These are phyloP conservation scores for Yarrowia sp. DNA, from an alignment of 805 yeast genomes.

Conservation along the genomic window DNA sequence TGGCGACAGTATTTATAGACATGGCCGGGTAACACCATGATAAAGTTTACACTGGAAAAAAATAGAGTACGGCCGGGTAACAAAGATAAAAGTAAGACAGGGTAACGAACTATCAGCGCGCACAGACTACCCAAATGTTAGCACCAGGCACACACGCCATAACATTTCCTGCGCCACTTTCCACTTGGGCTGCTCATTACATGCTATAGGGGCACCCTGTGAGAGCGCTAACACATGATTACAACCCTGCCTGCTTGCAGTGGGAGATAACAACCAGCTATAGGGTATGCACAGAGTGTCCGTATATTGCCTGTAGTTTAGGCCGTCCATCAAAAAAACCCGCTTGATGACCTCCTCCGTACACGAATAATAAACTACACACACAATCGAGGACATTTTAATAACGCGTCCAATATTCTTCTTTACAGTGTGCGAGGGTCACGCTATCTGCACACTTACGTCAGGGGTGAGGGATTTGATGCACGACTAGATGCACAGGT, in stretches of 20 bases:
- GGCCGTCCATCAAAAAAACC: no score
- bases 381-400: background rate
- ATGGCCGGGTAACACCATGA: slow-evolving; percentile 11
- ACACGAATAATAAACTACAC: background rate
- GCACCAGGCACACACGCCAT: background rate
- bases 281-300: no score
- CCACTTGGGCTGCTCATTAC: no score
- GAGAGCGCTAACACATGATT: no score
- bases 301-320: no score
- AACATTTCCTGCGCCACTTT: no score
- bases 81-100: background rate
- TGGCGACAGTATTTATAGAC: background rate
- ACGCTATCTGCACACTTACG: slow-evolving; percentile 24
- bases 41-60: background rate
- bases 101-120: no score
- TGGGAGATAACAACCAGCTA: no score
- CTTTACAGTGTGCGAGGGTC: background rate
- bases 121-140: no score
- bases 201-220: no score
- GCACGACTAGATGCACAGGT: slow-evolving; percentile 10
- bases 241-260: no score
- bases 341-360: no score
- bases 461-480: slow-evolving; percentile 25
- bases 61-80: slow-evolving; percentile 7
- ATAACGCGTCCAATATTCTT: background rate